phyloP scores from a whole-genome alignment of 2,329 filamentous ascomycete genomes.

The Macrophomina pseudophaseolina region DNA sequence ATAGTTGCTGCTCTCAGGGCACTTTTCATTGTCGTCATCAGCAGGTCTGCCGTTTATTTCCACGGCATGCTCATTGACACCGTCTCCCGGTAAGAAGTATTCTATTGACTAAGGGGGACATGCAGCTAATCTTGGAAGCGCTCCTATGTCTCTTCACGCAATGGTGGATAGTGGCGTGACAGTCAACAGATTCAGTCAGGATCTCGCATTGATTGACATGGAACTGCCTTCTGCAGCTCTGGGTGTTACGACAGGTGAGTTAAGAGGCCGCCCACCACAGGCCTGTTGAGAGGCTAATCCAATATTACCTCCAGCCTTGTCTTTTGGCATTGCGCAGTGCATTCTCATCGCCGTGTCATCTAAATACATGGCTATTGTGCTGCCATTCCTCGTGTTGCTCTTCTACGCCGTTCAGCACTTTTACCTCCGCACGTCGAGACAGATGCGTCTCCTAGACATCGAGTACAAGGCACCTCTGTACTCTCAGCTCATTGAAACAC shows the following conservation, averaged over 20 bases:
- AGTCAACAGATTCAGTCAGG: conserved; percentile 54
- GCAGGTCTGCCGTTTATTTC: conserved; percentile 56
- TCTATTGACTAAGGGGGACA: background rate
- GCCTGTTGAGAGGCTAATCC: background rate
- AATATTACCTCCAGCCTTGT: background rate
- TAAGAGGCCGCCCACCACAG: background rate
- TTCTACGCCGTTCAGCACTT: conserved; percentile 52
- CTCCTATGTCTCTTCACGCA: conserved; percentile 51
- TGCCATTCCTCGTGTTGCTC: conserved; percentile 42
- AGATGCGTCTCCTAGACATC: conserved; percentile 59
- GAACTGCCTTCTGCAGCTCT: conserved; percentile 45
- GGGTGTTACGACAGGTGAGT: conserved; percentile 36
- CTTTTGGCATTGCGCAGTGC: conserved; percentile 6
- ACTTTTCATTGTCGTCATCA: conserved; percentile 60
- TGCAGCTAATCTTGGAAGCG: conserved; percentile 29
- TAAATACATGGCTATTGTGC: conserved; percentile 44
- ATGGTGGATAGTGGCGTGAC: conserved; percentile 52
- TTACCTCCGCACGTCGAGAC: conserved; percentile 55
- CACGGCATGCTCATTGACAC: conserved; percentile 55
- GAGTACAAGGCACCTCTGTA: conserved; percentile 58
- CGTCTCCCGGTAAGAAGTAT: conserved; percentile 48
- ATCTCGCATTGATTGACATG: conserved; percentile 54
- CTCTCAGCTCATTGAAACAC: conserved; percentile 58
- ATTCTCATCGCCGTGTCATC: conserved; percentile 47
- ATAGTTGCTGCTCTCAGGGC: conserved; percentile 39